Base-by-base conservation (phyloP, 1,284 basidiomycete species). In the Malassezia yamatoensis region DNA sequence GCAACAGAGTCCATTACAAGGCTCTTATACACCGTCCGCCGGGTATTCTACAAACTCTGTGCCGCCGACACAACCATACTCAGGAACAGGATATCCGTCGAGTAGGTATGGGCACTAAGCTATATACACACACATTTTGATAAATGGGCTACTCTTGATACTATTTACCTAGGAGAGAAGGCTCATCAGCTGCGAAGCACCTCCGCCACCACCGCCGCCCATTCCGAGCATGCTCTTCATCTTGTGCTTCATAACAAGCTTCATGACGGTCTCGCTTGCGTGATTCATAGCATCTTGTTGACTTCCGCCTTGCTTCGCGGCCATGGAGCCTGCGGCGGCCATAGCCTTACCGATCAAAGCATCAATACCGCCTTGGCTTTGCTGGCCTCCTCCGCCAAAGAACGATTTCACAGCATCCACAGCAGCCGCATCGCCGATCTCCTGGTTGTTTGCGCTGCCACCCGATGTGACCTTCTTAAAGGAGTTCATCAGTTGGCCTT, bases 191-290 rank as follows among this genome's bases (percentile, higher is more conserved):
- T 51, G 2, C 39, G 49, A 51, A 3, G n/a, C 24, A 11, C 34
- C 49, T 0, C 24, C 21, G 9, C 21, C 34, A 36, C 29, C 24
- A 34, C 34, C 42, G 33, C 50, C 42, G 15, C 50, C 50, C 15
- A 47, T 47, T 38, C 44, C 38, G 3, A 58, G 16, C 55, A 46
- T 46, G 35, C 40, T 53, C 12, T 58, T 47, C 39, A 58, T 13
- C 35, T 58, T 53, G 44, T 58, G 55, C 40, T 58, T 58, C 45
- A 58, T 51, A 13, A 42, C 40, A 33, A 58, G 50, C 55, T 58
- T 58, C 45, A 51, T 53, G 12, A 58, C 41, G 1, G 55, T 58
- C 29, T 52, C 40, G 15, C 40, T 53, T 11, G 55, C 55, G 18
- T 53, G 45, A 36, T 58, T 11, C 55, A 58, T 58, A n/a, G 55